Evolutionary conservation across 108 stramenopile genomes (phyloP).

Genomic region (Cyclotella atomus): DNA sequence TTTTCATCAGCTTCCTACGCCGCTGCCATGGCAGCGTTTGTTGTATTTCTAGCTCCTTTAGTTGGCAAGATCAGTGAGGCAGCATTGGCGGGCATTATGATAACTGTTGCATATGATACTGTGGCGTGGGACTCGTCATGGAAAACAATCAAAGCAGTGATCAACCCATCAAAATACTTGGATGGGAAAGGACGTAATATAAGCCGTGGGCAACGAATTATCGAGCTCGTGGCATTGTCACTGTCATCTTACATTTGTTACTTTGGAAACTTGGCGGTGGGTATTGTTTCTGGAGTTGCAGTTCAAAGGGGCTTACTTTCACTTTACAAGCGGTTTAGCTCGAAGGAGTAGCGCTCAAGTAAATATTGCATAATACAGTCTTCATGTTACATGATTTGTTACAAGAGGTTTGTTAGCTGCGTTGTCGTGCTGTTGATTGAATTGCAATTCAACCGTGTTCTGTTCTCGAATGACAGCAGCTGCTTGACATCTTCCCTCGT

Average conservation of each 20-base stretch:
- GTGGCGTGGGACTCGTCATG: slow-evolving; percentile 26
- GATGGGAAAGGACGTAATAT: slow-evolving; percentile 6
- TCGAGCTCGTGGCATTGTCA: slow-evolving; percentile 26
- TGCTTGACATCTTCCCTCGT: not conserved
- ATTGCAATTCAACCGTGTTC: not conserved
- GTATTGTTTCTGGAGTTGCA: slow-evolving; percentile 34
- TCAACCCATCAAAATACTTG: slow-evolving; percentile 22
- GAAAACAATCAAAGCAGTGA: slow-evolving; percentile 17
- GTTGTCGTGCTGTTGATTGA: too few relatives aligned
- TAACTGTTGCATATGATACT: slow-evolving; percentile 41
- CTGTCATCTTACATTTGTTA: slow-evolving; percentile 35
- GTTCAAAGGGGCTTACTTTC: slow-evolving; percentile 31
- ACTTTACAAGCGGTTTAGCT: too few relatives aligned
- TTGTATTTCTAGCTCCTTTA: slow-evolving; percentile 31
- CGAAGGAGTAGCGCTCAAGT: too few relatives aligned
- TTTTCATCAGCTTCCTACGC: slow-evolving; percentile 42
- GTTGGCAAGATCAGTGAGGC: slow-evolving; percentile 40
- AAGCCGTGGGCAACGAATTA: slow-evolving; percentile 17
- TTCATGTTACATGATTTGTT: too few relatives aligned
- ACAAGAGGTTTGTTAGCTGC: too few relatives aligned
- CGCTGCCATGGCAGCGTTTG: slow-evolving; percentile 43
- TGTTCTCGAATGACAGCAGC: not conserved
- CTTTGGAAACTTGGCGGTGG: slow-evolving; percentile 41
- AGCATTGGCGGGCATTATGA: slow-evolving; percentile 47
- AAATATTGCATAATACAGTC: too few relatives aligned